Base-by-base conservation (phyloP, 1,284 basidiomycete genomes). In the Cryptococcus neoformans region DNA sequence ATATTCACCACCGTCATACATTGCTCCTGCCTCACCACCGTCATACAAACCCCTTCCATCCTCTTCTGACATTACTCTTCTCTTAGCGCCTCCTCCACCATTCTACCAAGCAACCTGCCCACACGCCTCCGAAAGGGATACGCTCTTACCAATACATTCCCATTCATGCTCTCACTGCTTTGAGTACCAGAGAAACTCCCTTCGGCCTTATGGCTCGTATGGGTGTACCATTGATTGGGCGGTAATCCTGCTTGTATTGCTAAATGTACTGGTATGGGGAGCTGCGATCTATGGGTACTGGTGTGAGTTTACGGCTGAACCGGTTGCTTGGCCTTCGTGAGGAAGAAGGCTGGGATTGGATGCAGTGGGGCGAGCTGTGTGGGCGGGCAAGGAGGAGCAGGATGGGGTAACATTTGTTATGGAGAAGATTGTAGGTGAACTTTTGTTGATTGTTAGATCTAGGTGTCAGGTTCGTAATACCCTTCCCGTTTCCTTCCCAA, bases 191-290 rank as follows among this genome's bases (percentile, higher is more conserved):
- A 17, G n/a, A n/a, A 14, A 17, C 12, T 17, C 16, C n/a, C 7
- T 34, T 3, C 11, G n/a, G 34, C 11, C 4, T 16, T 35, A 28
- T 28, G 28, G 28, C 28, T 28, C 28, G 28, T 28, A 28, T 28
- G 28, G 28, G 28, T 28, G 28, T 28, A 28, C 28, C 28, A 28
- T 10, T 21, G 54, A 59, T 39, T 49, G 42, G 57, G 16, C 57
- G 17, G 49, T 57, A 2, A 34, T 37, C 14, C 6, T 57, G 1
- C 48, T 62, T 40, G 40, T 62, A 4, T 7, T 59, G 4, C 28
- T 62, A n/a, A 62, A 62, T 36, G 28, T 59, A 2, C 17, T 59
- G 6, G 53, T 62, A 3, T 62, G 60, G 60, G 54, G 57, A 14
- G 42, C 47, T 4, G 60, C 55, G 39, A 42, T 52, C 37, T 60